A percentile compares a stretch with the other conserved stretches of the same genome.
phyloP scores from a whole-genome alignment of 148 eudicot genomes.

The Fagopyrum esculentum region DNA sequence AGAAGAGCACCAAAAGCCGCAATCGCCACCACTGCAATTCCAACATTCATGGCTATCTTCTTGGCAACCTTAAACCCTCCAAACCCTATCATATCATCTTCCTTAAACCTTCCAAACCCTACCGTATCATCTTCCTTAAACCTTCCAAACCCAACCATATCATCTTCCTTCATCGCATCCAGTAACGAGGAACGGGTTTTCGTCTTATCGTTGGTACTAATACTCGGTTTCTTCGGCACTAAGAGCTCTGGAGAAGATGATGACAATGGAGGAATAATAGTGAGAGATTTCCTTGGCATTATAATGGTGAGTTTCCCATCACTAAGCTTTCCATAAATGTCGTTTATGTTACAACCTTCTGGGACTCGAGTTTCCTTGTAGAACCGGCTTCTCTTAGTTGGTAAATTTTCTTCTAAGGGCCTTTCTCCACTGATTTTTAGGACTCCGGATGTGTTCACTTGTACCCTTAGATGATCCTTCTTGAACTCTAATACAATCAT shows the following conservation, averaged over 20 bases:
- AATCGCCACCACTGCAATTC: conserved; percentile 25
- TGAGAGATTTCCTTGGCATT: conserved; percentile 36
- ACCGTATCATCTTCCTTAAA: background rate
- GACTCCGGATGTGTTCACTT: conserved; percentile 33
- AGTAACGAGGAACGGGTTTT: no score
- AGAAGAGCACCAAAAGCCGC: conserved; percentile 30
- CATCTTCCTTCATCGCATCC: no score
- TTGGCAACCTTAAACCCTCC: conserved; percentile 19
- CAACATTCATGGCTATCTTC: conserved; percentile 19
- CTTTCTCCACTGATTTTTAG: conserved; percentile 60
- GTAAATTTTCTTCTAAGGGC: conserved; percentile 19
- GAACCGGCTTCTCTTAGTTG: conserved; percentile 32
- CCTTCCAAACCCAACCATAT: background rate
- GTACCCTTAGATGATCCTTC: conserved; percentile 57
- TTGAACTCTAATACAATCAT: conserved; percentile 36
- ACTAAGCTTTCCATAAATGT: conserved; percentile 48
- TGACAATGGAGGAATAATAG: background rate
- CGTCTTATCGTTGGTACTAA: background rate
- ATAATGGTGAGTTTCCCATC: conserved; percentile 35
- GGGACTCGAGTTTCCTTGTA: conserved; percentile 40
- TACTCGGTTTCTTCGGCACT: background rate
- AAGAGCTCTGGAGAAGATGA: no score
- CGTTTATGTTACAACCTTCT: conserved; percentile 27
- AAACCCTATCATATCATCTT: conserved; percentile 9
- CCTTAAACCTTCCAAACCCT: background rate